Evolutionary conservation across 2,329 filamentous ascomycete genomes (phyloP).

Genomic region (Teratosphaeriaceae sp.): DNA sequence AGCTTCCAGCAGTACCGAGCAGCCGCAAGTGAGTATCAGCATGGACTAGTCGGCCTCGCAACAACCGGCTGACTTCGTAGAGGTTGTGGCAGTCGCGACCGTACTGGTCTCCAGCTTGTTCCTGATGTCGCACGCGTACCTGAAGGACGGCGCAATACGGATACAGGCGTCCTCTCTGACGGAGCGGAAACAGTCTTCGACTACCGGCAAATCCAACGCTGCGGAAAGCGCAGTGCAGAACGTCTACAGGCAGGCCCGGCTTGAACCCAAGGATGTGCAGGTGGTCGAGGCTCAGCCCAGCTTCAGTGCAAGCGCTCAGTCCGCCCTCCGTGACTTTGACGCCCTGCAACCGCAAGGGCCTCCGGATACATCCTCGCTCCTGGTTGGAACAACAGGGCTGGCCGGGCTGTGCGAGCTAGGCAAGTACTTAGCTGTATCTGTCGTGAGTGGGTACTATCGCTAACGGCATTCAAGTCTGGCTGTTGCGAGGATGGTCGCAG

Average conservation of each 20-base stretch:
- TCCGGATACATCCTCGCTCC: background rate
- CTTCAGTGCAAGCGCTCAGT: background rate
- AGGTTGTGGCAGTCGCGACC: slow-evolving; percentile 13
- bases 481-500: slow-evolving; percentile 19
- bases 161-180: slow-evolving; percentile 13
- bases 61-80: slow-evolving; percentile 7
- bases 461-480: slow-evolving; percentile 15
- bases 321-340: slow-evolving; percentile 5
- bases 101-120: slow-evolving; percentile 21
- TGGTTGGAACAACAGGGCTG: slow-evolving; percentile 10
- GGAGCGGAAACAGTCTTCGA: slow-evolving; percentile 9
- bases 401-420: slow-evolving; percentile 14
- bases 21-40: background rate
- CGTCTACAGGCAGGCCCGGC: background rate
- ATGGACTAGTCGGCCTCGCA: too few relatives aligned
- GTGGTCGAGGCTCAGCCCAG: background rate
- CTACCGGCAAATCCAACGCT: background rate
- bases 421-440: slow-evolving; percentile 7
- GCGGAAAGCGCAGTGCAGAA: background rate
- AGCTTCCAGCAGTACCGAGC: background rate
- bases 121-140: slow-evolving; percentile 20
- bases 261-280: background rate
- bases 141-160: slow-evolving; percentile 18
- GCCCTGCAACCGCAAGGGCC: background rate
- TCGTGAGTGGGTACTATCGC: too few relatives aligned